Conservation (phyloP, 345 rosid species). For the Eucalyptus fibrosa region DNA sequence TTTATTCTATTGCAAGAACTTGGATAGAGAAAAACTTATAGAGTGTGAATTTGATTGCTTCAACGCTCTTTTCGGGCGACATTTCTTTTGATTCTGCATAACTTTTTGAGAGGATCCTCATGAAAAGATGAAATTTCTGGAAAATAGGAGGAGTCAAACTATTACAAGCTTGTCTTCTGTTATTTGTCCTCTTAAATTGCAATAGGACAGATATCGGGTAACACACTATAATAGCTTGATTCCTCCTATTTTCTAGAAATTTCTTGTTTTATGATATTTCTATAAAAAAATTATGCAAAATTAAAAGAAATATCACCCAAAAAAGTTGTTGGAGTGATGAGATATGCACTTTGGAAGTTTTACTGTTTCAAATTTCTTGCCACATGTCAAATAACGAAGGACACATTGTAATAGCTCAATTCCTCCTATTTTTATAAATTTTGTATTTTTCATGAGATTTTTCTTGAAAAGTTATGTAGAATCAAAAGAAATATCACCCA, state of each 20-base stretch:
- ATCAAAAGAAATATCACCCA: not conserved
- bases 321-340: not conserved
- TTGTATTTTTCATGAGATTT: not conserved
- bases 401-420: not conserved
- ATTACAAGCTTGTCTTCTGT: accelerated
- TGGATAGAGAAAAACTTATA: not conserved
- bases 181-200: not conserved
- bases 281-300: too few species aligned
- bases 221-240: not conserved
- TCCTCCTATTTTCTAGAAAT: not conserved
- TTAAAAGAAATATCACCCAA: not conserved
- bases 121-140: not conserved
- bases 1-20: not conserved
- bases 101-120: not conserved
- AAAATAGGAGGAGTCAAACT: not conserved
- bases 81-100: not conserved
- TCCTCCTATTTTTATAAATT: not conserved
- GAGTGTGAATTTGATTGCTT: not conserved
- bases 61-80: not conserved
- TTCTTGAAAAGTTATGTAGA: accelerated
- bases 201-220: not conserved
- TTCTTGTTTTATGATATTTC: not conserved
- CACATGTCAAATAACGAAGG: not conserved
- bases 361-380: not conserved
- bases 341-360: not conserved